These are phyloP conservation scores for Ulmus americana DNA, from an alignment of 331 rosid species.

Conservation along the genomic window DNA sequence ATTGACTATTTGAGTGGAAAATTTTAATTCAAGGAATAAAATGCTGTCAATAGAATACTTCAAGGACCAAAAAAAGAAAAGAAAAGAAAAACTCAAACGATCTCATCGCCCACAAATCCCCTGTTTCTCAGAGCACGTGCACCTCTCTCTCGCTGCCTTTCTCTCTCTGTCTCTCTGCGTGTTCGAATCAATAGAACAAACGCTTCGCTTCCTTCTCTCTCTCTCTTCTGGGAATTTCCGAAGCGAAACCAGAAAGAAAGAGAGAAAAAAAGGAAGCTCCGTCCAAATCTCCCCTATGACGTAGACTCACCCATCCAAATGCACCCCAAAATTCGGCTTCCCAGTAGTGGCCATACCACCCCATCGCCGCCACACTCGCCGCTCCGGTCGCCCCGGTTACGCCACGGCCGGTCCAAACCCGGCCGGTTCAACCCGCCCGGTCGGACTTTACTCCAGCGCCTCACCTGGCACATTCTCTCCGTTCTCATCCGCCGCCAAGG, in stretches of 20 bases:
- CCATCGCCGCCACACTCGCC: slow-evolving; percentile 93
- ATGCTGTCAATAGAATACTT: neutral
- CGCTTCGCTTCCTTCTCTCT: neutral
- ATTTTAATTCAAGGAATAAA: neutral
- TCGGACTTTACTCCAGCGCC: slow-evolving; percentile 58
- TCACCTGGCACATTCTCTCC: slow-evolving; percentile 74
- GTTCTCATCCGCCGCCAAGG: slow-evolving; percentile 91
- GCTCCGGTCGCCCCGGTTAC: slow-evolving; percentile 72
- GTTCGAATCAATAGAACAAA: slow-evolving; percentile 8
- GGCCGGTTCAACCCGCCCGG: slow-evolving; percentile 55
- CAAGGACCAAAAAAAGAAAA: neutral
- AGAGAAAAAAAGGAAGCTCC: neutral
- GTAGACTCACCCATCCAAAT: slow-evolving; percentile 33
- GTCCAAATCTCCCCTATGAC: slow-evolving; percentile 15
- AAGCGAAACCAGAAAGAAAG: neutral
- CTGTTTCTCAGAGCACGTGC: slow-evolving; percentile 40
- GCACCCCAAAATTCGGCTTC: slow-evolving; percentile 83
- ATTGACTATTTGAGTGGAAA: neutral
- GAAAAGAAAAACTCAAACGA: neutral
- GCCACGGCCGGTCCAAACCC: slow-evolving; percentile 55
- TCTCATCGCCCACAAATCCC: slow-evolving; percentile 13
- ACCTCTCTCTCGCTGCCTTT: slow-evolving; percentile 5
- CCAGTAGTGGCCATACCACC: slow-evolving; percentile 83
- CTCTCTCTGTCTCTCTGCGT: slow-evolving; percentile 24
- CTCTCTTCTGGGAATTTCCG: neutral